Evolutionary conservation across 306 rosid genomes (phyloP).

Genomic region (Trifolium repens): DNA sequence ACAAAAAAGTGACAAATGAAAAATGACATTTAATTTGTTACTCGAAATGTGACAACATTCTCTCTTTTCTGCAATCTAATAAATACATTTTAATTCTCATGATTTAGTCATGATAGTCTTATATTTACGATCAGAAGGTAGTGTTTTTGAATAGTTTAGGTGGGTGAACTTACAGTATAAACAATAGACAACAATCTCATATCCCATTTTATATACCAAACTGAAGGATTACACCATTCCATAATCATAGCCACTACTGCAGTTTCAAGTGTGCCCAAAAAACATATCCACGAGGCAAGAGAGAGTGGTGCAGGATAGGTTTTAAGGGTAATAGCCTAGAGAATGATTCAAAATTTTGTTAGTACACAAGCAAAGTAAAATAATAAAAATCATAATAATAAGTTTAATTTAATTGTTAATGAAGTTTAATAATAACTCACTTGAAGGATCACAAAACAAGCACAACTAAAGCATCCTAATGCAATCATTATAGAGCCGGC

Average conservation of each 20-base stretch:
- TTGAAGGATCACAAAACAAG: constrained; percentile 78
- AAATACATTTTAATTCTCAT: no score
- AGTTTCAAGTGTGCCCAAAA: constrained; percentile 75
- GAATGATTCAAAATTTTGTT: constrained; percentile 1
- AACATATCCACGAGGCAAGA: constrained; percentile 91
- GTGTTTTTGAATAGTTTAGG: background rate
- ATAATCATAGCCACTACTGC: constrained; percentile 67
- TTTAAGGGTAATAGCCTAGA: constrained; percentile 70
- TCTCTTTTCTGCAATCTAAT: no score
- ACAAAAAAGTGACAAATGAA: no score
- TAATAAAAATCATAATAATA: no score
- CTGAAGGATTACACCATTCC: constrained; percentile 67
- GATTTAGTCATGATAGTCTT: no score
- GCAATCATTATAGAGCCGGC: constrained; percentile 70
- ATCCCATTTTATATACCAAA: constrained; percentile 74
- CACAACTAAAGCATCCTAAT: constrained; percentile 81
- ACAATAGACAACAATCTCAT: constrained; percentile 55
- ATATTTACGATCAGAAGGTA: no score
- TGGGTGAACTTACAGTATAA: constrained; percentile 49
- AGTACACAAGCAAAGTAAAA: background rate
- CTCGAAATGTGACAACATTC: no score
- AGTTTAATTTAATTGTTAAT: no score
- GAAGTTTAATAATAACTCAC: constrained; percentile 39
- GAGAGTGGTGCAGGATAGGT: constrained; percentile 87
- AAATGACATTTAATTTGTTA: no score